These are phyloP conservation scores for Suhomyces wounanorum DNA, from an alignment of 1,139 yeast species.

Conservation along the genomic window DNA sequence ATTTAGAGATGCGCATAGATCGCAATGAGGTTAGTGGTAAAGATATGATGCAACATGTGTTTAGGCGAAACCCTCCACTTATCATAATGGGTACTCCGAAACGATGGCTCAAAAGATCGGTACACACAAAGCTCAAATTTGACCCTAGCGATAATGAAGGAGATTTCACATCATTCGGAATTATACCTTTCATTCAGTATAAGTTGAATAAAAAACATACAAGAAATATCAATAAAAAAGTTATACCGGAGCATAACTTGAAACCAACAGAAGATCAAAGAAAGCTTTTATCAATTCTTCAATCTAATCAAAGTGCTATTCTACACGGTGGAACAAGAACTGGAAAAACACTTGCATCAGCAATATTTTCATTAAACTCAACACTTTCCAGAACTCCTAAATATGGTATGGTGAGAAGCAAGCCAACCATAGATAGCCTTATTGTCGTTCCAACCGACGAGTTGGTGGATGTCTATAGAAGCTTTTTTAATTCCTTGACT, in stretches of 20 bases:
- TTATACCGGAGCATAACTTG: slow-evolving; percentile 18
- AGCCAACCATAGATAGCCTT: slow-evolving; percentile 21
- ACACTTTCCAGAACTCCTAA: slow-evolving; percentile 25
- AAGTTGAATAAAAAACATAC: slow-evolving; percentile 22
- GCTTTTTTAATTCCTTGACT: slow-evolving; percentile 17
- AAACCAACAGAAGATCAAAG: slow-evolving; percentile 30
- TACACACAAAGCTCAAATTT: slow-evolving; percentile 13
- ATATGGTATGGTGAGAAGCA: slow-evolving; percentile 17
- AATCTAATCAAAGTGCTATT: slow-evolving; percentile 23
- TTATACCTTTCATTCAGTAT: slow-evolving; percentile 32
- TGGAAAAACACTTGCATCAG: slow-evolving; percentile 31
- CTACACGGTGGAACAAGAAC: slow-evolving; percentile 22
- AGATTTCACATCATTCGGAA: slow-evolving; percentile 28
- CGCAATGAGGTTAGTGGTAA: background rate
- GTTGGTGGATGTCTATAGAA: slow-evolving; percentile 24
- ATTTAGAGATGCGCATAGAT: background rate
- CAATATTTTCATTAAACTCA: slow-evolving; percentile 27
- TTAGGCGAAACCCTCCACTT: slow-evolving; percentile 2
- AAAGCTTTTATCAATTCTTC: slow-evolving; percentile 22
- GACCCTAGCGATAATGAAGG: slow-evolving; percentile 18
- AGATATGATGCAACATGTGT: slow-evolving; percentile 1
- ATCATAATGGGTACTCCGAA: background rate
- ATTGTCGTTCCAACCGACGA: slow-evolving; percentile 33
- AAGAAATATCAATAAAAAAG: slow-evolving; percentile 4
- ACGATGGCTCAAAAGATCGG: background rate